Evolutionary conservation across 331 rosid species (phyloP), one percentile per base, ranked within the genome.

Genomic region (Stylosanthes scabra): DNA sequence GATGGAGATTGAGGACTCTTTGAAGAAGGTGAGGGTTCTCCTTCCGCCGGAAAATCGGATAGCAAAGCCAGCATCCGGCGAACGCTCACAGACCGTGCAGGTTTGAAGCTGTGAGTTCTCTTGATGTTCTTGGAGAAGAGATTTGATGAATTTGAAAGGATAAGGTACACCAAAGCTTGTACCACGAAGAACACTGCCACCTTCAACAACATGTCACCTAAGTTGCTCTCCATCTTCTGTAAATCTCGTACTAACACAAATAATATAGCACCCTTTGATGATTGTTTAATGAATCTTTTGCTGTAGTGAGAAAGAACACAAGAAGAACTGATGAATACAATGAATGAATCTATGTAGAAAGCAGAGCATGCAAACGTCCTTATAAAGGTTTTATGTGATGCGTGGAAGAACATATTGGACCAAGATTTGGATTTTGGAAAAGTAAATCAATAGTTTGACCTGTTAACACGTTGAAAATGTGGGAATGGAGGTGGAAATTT

Each of bases 101-200:
- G 82, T 70, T 49, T 69, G 80, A 90, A 93, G 79, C 91, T 93
- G 37, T 79, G 58, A 0, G 97, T 57, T 66, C 85, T 75, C 77
- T 70, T 80, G 1, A 9, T 51, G 6, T 71, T 63, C 66, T 80
- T 84, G 85, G 94, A 87, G 85, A 91, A 91, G 76, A 88, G 20
- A 78, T 77, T 83, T 27, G 95, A 89, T 28, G 95, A 89, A 8
- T 83, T 83, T 1, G 86, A 83, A 50, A 89, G 89, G 34, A 89
- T 89, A 16, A 89, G 75, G 74, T 86, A 89, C 12, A 89, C 91
- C 72, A 89, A 65, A 69, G 74, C 76, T 59, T 86, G 95, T 11
- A 89, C 83, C 0, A 87, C 27, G 54, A 83, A 3, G 64, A 89
- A 89, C 75, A 89, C 8, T 7, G 9, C 87, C 14, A 85, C 88